These are phyloP conservation scores for Letharia lupina DNA, from an alignment of 495 filamentous ascomycete genomes.

Conservation along the genomic window DNA sequence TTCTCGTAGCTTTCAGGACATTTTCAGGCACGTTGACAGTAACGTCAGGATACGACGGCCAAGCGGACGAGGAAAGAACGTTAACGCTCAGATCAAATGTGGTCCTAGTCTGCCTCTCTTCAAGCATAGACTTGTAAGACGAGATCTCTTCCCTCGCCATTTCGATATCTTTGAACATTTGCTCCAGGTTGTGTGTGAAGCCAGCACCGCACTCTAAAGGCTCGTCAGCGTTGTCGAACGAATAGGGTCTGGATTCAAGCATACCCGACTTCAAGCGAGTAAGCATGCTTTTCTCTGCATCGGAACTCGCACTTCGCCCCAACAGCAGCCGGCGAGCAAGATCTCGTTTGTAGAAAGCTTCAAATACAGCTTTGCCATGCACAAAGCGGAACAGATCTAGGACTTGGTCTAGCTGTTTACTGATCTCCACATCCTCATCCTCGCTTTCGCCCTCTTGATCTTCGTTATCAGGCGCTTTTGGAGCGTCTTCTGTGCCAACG, in stretches of 20 bases:
- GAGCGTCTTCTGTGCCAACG: conserved; percentile 1
- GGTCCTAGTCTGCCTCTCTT: conserved; percentile 40
- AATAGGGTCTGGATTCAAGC: conserved; percentile 1
- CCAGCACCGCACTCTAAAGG: conserved; percentile 72
- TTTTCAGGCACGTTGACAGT: conserved; percentile 64
- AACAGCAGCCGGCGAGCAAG: conserved; percentile 82
- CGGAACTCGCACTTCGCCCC: conserved; percentile 82
- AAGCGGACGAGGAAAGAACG: conserved; percentile 77
- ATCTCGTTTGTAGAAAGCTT: conserved; percentile 98
- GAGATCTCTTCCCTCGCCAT: conserved; percentile 75
- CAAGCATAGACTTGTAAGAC: conserved; percentile 56
- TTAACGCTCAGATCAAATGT: conserved; percentile 76
- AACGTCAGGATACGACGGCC: conserved; percentile 85
- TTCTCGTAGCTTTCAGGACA: conserved; percentile 56
- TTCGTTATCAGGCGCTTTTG: conserved; percentile 32
- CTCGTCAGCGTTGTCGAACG: conserved; percentile 14
- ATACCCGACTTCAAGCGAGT: conserved; percentile 71
- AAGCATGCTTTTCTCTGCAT: conserved; percentile 94
- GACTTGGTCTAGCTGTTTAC: conserved; percentile 80
- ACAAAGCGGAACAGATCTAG: conserved; percentile 95
- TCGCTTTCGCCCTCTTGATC: conserved; percentile 48
- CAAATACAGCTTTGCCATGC: conserved; percentile 94
- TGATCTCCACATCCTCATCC: conserved; percentile 85
- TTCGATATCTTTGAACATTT: conserved; percentile 98
- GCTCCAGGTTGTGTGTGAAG: conserved; percentile 94